Conservation (phyloP, 2,329 filamentous ascomycete genomes). For the Diaporthe velutina region DNA sequence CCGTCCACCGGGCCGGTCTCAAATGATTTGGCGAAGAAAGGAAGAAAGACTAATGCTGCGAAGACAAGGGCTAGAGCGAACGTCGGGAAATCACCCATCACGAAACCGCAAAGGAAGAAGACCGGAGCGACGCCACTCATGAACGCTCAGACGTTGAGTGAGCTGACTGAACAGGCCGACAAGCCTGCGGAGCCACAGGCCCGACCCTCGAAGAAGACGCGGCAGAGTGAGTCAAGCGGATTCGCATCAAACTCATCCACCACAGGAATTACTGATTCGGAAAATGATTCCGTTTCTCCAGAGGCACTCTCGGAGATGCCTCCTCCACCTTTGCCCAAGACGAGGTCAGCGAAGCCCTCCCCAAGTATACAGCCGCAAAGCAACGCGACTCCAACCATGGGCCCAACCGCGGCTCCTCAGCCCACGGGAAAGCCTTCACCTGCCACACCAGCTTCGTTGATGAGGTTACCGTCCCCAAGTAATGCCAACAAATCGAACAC, state of each 20-base stretch:
- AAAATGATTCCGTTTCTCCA: constrained; percentile 75
- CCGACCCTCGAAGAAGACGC: constrained; percentile 52
- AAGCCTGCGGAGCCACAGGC: constrained; percentile 56
- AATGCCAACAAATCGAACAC: constrained; percentile 61
- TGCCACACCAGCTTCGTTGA: constrained; percentile 89
- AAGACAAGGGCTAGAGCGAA: constrained; percentile 66
- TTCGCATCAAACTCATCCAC: constrained; percentile 52
- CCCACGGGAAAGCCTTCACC: constrained; percentile 66
- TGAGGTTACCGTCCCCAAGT: constrained; percentile 75
- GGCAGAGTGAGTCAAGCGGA: constrained; percentile 46
- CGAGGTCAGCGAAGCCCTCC: constrained; percentile 74
- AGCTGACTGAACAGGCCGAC: constrained; percentile 56
- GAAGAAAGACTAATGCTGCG: constrained; percentile 63
- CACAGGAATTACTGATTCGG: constrained; percentile 66
- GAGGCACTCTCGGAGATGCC: constrained; percentile 76
- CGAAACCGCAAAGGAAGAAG: constrained; percentile 74
- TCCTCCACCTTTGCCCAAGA: constrained; percentile 75
- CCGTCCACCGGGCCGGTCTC: constrained; percentile 54
- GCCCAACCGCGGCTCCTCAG: constrained; percentile 41
- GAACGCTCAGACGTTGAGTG: constrained; percentile 67
- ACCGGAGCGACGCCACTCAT: constrained; percentile 66
- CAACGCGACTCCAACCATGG: constrained; percentile 43
- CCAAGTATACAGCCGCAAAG: constrained; percentile 74
- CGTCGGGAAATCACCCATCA: constrained; percentile 79
- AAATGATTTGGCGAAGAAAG: constrained; percentile 65